phyloP scores from a whole-genome alignment of 2,329 filamentous ascomycete species.

The Trichoderma aggressivum region DNA sequence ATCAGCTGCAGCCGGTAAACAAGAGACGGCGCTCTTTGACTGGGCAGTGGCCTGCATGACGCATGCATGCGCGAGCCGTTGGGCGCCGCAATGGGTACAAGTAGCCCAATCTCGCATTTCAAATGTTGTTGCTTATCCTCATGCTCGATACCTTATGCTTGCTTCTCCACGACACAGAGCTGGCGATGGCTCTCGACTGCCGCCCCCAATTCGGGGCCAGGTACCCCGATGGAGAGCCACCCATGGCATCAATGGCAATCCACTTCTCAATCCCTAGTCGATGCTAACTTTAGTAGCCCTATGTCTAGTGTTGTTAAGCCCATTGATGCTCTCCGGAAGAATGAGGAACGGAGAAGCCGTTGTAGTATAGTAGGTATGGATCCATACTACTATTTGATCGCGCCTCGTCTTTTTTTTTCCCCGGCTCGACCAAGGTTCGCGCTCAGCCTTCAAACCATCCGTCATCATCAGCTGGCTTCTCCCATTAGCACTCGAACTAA shows the following conservation, averaged over 20 bases:
- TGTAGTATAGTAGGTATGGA: not conserved
- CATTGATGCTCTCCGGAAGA: not conserved
- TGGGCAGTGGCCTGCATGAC: conserved; percentile 8
- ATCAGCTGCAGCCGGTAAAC: conserved; percentile 12
- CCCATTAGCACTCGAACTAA: not conserved
- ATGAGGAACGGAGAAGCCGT: conserved; percentile 1
- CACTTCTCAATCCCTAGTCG: not conserved
- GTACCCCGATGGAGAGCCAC: not conserved
- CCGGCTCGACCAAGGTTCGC: not conserved
- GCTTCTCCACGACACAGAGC: not conserved
- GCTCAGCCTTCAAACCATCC: not conserved
- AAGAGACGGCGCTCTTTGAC: not conserved
- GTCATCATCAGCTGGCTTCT: not conserved
- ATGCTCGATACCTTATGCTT: not conserved
- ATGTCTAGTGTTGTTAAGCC: not conserved
- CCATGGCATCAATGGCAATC: not conserved
- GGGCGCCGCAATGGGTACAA: not conserved
- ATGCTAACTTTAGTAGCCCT: not conserved
- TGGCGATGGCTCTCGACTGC: not conserved
- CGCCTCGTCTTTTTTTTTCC: not conserved
- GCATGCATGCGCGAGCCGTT: conserved; percentile 5
- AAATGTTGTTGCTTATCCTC: not conserved
- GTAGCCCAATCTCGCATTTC: not conserved
- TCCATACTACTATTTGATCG: not conserved
- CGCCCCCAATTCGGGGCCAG: not conserved